These are phyloP conservation scores for Aspergillus hancockii DNA, from an alignment of 495 filamentous ascomycete species.

Conservation along the genomic window DNA sequence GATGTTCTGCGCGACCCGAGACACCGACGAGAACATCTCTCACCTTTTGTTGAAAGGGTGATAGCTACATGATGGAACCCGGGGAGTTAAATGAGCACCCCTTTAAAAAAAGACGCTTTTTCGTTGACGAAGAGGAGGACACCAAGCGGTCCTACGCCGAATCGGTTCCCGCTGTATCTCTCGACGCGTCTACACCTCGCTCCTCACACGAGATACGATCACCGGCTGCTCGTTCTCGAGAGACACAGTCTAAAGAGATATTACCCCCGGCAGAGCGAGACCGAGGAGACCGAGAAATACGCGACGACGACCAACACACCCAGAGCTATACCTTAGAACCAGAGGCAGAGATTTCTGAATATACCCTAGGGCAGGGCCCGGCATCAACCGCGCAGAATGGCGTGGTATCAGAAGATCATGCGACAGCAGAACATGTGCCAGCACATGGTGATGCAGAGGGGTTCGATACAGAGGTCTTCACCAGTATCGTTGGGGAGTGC, in stretches of 20 bases:
- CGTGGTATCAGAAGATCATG: neutral
- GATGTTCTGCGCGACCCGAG: neutral
- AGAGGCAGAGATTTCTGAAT: neutral
- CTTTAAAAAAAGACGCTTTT: constrained; percentile 80
- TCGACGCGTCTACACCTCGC: constrained; percentile 28
- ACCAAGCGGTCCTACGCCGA: constrained; percentile 6
- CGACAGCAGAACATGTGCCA: neutral
- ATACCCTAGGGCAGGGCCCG: neutral
- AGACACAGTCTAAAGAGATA: neutral
- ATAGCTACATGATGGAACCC: constrained; percentile 49
- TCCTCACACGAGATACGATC: constrained; percentile 5
- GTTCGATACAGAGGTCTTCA: constrained; percentile 72
- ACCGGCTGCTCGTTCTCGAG: neutral
- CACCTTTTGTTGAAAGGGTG: neutral
- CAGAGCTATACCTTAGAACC: neutral
- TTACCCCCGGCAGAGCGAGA: neutral
- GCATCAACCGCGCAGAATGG: neutral
- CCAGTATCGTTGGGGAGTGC: constrained; percentile 67
- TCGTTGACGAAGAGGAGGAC: constrained; percentile 54
- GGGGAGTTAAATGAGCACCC: constrained; percentile 61
- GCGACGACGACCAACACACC: neutral
- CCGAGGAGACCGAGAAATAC: neutral
- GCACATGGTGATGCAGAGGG: constrained; percentile 21
- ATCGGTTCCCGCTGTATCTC: neutral
- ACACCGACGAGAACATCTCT: neutral